Conservation (phyloP, 1,139 yeast species). For the Martiniozyma asiatica region DNA sequence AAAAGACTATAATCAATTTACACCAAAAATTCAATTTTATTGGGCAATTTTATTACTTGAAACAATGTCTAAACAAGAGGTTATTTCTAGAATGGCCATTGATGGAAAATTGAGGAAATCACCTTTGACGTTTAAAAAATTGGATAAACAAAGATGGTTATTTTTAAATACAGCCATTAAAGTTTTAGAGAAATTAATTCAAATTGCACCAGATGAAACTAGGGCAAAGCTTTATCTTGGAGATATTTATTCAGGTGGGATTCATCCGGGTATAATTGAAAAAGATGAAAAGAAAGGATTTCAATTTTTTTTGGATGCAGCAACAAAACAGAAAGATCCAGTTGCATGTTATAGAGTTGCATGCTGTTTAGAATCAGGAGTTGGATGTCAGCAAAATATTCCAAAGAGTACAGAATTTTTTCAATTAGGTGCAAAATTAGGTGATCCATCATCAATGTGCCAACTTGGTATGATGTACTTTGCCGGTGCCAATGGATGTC, state of each 20-base stretch:
- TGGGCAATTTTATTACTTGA: conserved; percentile 41
- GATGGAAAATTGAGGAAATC: conserved; percentile 29
- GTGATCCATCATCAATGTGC: conserved; percentile 53
- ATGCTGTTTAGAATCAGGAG: conserved; percentile 55
- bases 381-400: conserved; percentile 38
- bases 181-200: conserved; percentile 38
- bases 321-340: conserved; percentile 36
- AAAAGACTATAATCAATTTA: conserved; percentile 25
- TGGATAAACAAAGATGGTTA: conserved; percentile 37
- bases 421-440: conserved; percentile 43
- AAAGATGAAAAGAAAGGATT: conserved; percentile 49
- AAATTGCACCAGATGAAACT: conserved; percentile 28
- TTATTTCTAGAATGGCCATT: conserved; percentile 31
- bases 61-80: conserved; percentile 28
- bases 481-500: conserved; percentile 32
- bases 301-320: conserved; percentile 45
- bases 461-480: conserved; percentile 53
- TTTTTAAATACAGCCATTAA: conserved; percentile 48
- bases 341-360: conserved; percentile 56
- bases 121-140: conserved; percentile 30
- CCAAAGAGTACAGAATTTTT: conserved; percentile 41
- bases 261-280: conserved; percentile 34
- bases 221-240: conserved; percentile 47
- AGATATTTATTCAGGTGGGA: conserved; percentile 46
- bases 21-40: conserved; percentile 33